Conservation (phyloP, 2,329 filamentous ascomycete genomes). For the Stylonectria norvegica region DNA sequence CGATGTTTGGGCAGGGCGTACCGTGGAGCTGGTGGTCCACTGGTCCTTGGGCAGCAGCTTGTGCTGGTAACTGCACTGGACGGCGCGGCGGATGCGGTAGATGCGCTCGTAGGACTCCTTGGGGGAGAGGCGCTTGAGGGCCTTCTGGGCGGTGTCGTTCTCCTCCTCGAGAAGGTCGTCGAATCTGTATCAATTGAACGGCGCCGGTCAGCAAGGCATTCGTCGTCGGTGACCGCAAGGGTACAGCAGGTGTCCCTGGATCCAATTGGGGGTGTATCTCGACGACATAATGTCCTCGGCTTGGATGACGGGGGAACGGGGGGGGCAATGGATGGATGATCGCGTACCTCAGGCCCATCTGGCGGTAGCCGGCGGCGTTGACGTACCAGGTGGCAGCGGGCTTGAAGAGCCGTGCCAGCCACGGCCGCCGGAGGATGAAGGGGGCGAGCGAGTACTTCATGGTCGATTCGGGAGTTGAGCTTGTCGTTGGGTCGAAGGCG, state of each 20-base stretch:
- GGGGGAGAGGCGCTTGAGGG: conserved; percentile 83
- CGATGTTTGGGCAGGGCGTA: conserved; percentile 26
- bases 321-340: conserved; percentile 14
- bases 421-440: conserved; percentile 79
- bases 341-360: conserved; percentile 81
- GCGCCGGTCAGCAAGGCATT: conserved; percentile 22
- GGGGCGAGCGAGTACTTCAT: conserved; percentile 72
- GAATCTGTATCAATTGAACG: conserved; percentile 55
- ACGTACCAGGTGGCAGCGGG: conserved; percentile 86
- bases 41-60: conserved; percentile 61
- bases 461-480: conserved; percentile 36
- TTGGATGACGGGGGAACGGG: conserved; percentile 1
- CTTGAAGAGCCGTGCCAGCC: conserved; percentile 71
- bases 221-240: too few species aligned
- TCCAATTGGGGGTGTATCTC: conserved; percentile 19
- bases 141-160: conserved; percentile 78
- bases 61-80: conserved; percentile 68
- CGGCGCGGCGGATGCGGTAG: conserved; percentile 92
- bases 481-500: conserved; percentile 12
- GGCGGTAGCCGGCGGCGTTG: conserved; percentile 86
- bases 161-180: conserved; percentile 96
- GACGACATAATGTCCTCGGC: conserved; percentile 2
- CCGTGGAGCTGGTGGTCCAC: conserved; percentile 57
- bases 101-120: conserved; percentile 95
- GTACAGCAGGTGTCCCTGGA: too few species aligned